These are phyloP conservation scores for Beauveria medogensis DNA, from an alignment of 2,329 filamentous ascomycete species.

Conservation along the genomic window DNA sequence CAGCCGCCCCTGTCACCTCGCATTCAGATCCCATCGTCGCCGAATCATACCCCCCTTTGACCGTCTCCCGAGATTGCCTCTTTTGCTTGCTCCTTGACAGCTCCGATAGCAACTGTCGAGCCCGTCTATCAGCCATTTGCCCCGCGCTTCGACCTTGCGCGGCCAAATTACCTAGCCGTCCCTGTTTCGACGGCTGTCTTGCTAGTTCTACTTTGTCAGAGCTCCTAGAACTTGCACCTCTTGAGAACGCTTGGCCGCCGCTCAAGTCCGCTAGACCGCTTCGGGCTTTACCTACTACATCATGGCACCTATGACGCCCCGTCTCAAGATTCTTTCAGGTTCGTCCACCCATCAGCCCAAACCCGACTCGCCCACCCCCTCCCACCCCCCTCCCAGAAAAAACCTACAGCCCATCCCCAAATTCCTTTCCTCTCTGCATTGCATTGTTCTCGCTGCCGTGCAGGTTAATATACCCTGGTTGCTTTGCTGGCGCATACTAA, in stretches of 20 bases:
- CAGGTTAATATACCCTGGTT: neutral
- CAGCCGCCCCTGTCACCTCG: constrained; percentile 8
- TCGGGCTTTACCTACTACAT: constrained; percentile 30
- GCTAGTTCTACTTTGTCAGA: neutral
- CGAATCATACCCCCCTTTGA: constrained; percentile 4
- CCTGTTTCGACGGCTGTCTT: neutral
- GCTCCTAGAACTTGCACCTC: neutral
- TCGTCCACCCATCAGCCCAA: constrained; percentile 30
- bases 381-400: constrained; percentile 11
- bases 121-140: neutral
- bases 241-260: constrained; percentile 3
- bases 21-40: constrained; percentile 9
- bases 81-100: neutral
- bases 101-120: neutral
- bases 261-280: constrained; percentile 25
- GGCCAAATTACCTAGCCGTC: neutral
- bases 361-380: constrained; percentile 1
- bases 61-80: neutral
- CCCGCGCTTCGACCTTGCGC: neutral
- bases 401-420: neutral
- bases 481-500: constrained; percentile 9
- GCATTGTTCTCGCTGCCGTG: constrained; percentile 5
- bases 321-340: constrained; percentile 55
- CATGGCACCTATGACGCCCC: constrained; percentile 53
- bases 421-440: constrained; percentile 1